Conservation (phyloP, 768 basidiomycete species). For the Rhodotorula babjevae region DNA sequence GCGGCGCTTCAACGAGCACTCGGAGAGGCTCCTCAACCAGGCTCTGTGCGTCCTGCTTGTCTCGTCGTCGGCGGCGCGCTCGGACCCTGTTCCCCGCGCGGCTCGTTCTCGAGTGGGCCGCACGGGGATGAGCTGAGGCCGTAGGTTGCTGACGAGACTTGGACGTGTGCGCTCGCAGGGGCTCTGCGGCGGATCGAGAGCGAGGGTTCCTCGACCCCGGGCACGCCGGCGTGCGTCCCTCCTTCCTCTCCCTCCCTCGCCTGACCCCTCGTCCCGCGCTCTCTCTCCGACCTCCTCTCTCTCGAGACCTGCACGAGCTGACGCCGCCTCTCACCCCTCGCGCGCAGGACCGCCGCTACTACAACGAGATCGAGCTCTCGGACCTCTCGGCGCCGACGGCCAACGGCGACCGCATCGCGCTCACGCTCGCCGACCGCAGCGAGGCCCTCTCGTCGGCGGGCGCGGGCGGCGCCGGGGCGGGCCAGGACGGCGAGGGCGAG, state of each 20-base stretch:
- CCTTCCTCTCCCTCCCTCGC: not conserved
- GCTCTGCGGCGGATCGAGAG: not conserved
- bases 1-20: slow-evolving; percentile 95
- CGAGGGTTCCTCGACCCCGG: slow-evolving; percentile 56
- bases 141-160: too few species aligned
- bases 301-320: not conserved
- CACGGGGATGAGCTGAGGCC: too few species aligned
- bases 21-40: slow-evolving; percentile 76
- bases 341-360: slow-evolving; percentile 30
- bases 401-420: slow-evolving; percentile 11
- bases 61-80: not conserved
- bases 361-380: slow-evolving; percentile 30
- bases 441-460: not conserved
- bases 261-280: not conserved
- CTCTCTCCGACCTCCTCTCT: slow-evolving; percentile 14
- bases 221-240: slow-evolving; percentile 34
- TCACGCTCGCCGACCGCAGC: slow-evolving; percentile 2
- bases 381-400: not conserved
- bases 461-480: not conserved
- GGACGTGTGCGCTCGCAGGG: not conserved
- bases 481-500: not conserved
- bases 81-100: too few species aligned
- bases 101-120: too few species aligned
- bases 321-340: not conserved
- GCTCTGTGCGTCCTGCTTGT: slow-evolving; percentile 35